Evolutionary conservation across 1,139 yeast genomes (phyloP), one percentile per base, ranked within the genome.

Genomic region (Geotrichum reessii): DNA sequence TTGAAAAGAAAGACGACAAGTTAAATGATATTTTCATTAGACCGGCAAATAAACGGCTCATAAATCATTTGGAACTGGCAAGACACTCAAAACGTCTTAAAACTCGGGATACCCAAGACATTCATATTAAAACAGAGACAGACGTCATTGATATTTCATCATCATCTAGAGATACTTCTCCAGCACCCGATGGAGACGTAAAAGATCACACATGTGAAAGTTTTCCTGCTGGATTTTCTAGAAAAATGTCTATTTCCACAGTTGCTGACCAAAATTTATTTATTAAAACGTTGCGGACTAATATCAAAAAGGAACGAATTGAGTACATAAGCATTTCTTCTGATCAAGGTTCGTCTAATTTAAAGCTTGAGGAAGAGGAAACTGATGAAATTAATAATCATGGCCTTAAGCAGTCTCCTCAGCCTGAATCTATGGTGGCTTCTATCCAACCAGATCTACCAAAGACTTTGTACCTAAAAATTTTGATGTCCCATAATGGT

Each of bases 81-180:
- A 37, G 17, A 37, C 44, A 37, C 7, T 12, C 44, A n/a, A 37
- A 37, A 9, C 44, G 44, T 37, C 17, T 17, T 14, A 37, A 14
- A 37, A 37, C 44, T n/a, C 44, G 44, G n/a, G n/a, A 37, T 37
- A 37, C 44, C 19, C 19, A 37, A 12, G 21, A 37, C n/a, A 19
- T 37, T n/a, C 22, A n/a, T 37, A 37, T 37, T 14, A 37, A 37
- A 37, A 17, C 9, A 7, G 44, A 37, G 44, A 37, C 44, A 9
- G 54, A 52, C 5, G 49, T 52, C 12, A 44, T 52, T 44, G 54
- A 52, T 9, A 52, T 52, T 25, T 52, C 54, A 9, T 50, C 52
- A 1, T 50, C 52, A 9, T 52, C 54, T 44, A 47, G 54, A n/a
- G 54, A 52, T 8, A 52, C 54, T 2, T 42, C 54, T 8, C 54